A percentile compares a stretch with the other conserved stretches of the same genome.
These are phyloP conservation scores for Lasiodiplodia citricola DNA, from an alignment of 2,329 filamentous ascomycete species.

Conservation along the genomic window DNA sequence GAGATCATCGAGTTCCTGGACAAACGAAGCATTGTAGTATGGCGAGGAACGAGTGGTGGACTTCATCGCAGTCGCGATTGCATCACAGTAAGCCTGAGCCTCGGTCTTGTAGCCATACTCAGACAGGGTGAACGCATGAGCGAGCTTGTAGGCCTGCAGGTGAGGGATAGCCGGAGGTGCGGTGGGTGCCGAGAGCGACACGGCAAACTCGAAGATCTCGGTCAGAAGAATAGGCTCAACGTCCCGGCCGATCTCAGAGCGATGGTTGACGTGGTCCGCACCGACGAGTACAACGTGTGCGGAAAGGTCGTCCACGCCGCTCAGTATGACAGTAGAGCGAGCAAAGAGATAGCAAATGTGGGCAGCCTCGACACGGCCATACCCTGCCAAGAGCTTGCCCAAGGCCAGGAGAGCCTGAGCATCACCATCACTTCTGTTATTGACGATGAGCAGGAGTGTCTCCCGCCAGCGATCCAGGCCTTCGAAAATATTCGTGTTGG, in stretches of 20 bases:
- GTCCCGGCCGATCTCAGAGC: conserved; percentile 76
- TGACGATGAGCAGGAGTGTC: conserved; percentile 82
- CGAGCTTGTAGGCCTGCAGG: conserved; percentile 87
- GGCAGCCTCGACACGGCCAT: conserved; percentile 87
- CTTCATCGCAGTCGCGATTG: conserved; percentile 75
- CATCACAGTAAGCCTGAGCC: conserved; percentile 89
- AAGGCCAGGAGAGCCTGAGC: conserved; percentile 77
- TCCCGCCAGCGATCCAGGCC: conserved; percentile 95
- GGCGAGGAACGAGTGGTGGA: conserved; percentile 82
- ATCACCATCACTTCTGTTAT: conserved; percentile 85
- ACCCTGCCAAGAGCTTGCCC: conserved; percentile 80
- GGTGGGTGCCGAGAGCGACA: conserved; percentile 67
- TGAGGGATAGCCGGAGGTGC: conserved; percentile 72
- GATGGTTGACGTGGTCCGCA: conserved; percentile 75
- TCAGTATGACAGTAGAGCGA: conserved; percentile 71
- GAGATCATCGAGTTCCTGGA: conserved; percentile 81
- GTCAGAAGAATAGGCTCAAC: conserved; percentile 90
- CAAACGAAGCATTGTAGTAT: conserved; percentile 80
- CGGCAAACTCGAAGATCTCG: conserved; percentile 91
- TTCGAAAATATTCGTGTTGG: conserved; percentile 74
- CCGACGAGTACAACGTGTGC: conserved; percentile 84
- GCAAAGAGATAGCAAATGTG: conserved; percentile 95
- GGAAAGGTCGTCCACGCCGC: conserved; percentile 80
- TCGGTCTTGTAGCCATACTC: conserved; percentile 83
- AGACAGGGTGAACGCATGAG: conserved; percentile 82